These are phyloP conservation scores for Cercospora berteroae DNA, from an alignment of 2,329 filamentous ascomycete genomes.

Conservation along the genomic window DNA sequence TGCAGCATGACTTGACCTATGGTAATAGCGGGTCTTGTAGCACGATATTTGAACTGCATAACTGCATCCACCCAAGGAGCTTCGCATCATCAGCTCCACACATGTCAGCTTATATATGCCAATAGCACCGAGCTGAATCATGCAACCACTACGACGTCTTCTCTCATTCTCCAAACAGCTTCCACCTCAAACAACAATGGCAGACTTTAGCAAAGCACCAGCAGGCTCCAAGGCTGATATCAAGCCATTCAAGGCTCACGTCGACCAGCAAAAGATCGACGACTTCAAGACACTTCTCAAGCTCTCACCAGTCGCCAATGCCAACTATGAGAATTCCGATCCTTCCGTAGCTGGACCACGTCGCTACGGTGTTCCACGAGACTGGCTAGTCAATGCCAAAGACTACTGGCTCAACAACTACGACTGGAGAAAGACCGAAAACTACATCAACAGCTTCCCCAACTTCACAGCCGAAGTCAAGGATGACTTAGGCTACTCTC, in stretches of 20 bases:
- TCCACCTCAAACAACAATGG: constrained; percentile 7
- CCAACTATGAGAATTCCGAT: constrained; percentile 49
- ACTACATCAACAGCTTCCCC: constrained; percentile 26
- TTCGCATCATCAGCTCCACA: constrained; percentile 4
- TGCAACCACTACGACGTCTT: constrained; percentile 22
- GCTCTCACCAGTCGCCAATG: constrained; percentile 50
- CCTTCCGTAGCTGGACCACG: constrained; percentile 24
- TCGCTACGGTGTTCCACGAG: constrained; percentile 47
- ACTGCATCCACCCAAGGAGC: not conserved
- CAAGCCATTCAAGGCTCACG: constrained; percentile 45
- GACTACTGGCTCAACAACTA: constrained; percentile 38
- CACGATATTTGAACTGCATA: not conserved
- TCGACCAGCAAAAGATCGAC: constrained; percentile 46
- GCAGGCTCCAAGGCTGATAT: constrained; percentile 39
- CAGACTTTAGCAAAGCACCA: constrained; percentile 36
- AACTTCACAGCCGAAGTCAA: constrained; percentile 26
- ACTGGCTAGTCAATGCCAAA: constrained; percentile 48
- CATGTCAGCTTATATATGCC: not conserved
- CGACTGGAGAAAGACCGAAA: constrained; percentile 38
- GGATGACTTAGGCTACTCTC: constrained; percentile 36
- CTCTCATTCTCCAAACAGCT: constrained; percentile 21
- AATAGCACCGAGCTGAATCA: not conserved
- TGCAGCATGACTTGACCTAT: not conserved
- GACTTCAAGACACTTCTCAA: constrained; percentile 50
- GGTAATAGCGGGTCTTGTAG: not conserved